Conservation (phyloP, 2,329 filamentous ascomycete genomes). For the Neocucurbitaria cava region DNA sequence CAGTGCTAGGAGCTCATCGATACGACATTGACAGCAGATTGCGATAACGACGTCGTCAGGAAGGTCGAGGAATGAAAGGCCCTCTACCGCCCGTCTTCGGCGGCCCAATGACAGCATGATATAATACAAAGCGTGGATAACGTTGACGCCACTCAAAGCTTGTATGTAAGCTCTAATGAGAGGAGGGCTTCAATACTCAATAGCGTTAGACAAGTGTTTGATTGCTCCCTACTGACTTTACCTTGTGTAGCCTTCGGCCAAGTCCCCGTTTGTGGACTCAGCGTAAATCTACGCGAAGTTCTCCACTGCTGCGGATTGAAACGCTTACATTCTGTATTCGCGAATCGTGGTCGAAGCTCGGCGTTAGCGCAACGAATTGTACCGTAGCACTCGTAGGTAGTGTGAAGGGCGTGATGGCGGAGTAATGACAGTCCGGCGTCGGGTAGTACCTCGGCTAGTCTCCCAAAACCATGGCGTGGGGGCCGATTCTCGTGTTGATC, state of each 20-base stretch:
- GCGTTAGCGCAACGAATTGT: background rate
- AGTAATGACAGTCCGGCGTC: background rate
- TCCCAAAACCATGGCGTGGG: background rate
- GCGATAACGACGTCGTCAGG: conserved; percentile 43
- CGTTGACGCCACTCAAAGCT: background rate
- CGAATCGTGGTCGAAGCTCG: background rate
- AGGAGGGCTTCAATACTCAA: background rate
- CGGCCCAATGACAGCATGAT: conserved; percentile 5
- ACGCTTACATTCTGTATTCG: background rate
- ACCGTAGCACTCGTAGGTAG: background rate
- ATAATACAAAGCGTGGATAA: background rate
- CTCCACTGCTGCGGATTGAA: background rate
- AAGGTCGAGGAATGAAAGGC: conserved; percentile 21
- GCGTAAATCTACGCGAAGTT: background rate
- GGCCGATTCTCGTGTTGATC: background rate
- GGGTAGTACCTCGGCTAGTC: background rate
- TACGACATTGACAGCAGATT: conserved; percentile 33
- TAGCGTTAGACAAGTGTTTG: background rate
- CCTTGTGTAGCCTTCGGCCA: background rate
- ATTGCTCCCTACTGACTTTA: too few species aligned
- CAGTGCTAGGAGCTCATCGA: conserved; percentile 36
- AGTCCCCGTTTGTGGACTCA: background rate
- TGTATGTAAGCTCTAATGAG: background rate
- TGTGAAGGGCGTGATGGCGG: background rate
- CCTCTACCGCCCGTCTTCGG: background rate